Percentiles rank a stretch among this genome's conserved stretches.
phyloP scores from a whole-genome alignment of 1,139 yeast genomes.

The Candida tropicalis region DNA sequence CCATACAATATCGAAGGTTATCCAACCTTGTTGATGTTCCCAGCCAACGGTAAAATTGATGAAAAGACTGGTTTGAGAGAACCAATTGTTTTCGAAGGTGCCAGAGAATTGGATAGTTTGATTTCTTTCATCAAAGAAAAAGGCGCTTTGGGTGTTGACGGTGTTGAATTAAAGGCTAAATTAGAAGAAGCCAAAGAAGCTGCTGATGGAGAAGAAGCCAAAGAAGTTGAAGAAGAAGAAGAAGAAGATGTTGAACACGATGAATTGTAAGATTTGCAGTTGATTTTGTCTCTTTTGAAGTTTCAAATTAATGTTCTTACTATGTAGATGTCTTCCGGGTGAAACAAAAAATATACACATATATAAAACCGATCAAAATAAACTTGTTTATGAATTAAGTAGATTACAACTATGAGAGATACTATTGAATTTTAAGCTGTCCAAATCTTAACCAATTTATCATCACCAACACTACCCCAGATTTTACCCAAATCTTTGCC shows the following conservation, averaged over 20 bases:
- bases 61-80: constrained; percentile 53
- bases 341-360: too few species aligned
- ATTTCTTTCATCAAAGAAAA: constrained; percentile 67
- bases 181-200: constrained; percentile 35
- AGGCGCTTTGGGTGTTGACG: constrained; percentile 65
- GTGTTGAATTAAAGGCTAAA: constrained; percentile 32
- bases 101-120: constrained; percentile 76
- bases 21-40: constrained; percentile 91
- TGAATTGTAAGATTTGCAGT: constrained; percentile 35
- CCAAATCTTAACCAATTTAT: constrained; percentile 68
- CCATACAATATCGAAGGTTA: constrained; percentile 72
- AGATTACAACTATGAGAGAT: too few species aligned
- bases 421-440: constrained; percentile 39
- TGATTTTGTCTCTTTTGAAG: background rate
- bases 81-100: constrained; percentile 70
- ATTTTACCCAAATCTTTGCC: constrained; percentile 45
- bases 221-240: constrained; percentile 28
- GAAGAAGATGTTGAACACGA: constrained; percentile 41
- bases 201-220: constrained; percentile 24
- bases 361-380: too few species aligned
- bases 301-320: too few species aligned
- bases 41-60: constrained; percentile 80
- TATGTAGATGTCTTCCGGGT: too few species aligned
- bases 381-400: too few species aligned
- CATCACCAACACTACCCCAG: constrained; percentile 89